A percentile compares a stretch with the other conserved stretches of the same genome.
Evolutionary conservation across 257 asterid species (phyloP).

Genomic region (Penstemon eatonii): DNA sequence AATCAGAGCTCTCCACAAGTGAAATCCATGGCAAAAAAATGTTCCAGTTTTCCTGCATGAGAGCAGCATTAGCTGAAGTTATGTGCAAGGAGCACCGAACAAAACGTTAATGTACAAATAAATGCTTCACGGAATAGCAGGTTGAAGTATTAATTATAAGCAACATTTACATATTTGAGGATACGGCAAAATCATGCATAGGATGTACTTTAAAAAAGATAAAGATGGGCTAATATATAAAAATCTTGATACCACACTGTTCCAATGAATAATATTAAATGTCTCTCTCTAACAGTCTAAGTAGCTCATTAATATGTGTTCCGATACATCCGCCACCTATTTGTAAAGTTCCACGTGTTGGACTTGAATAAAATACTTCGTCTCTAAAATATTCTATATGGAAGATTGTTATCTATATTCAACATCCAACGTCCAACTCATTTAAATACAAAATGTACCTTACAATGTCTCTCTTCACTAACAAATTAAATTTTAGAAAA

Average conservation of each 20-base stretch:
- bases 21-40: not conserved
- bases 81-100: not conserved
- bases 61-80: not conserved
- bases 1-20: not conserved
- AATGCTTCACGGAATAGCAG: not conserved
- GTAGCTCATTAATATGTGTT: not conserved
- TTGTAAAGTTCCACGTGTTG: too few species aligned
- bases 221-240: not conserved
- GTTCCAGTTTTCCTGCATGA: conserved; percentile 4
- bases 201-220: not conserved
- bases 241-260: not conserved
- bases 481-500: too few species aligned
- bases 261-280: not conserved
- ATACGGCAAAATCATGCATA: not conserved
- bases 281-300: not conserved
- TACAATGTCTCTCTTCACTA: too few species aligned
- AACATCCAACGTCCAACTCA: too few species aligned
- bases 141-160: not conserved
- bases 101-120: not conserved
- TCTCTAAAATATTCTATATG: too few species aligned
- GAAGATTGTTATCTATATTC: too few species aligned
- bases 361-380: too few species aligned
- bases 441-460: too few species aligned
- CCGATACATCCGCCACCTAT: not conserved
- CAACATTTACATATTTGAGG: not conserved